Evolutionary conservation across 2,329 filamentous ascomycete genomes (phyloP).

Genomic region (Nemania serpens): DNA sequence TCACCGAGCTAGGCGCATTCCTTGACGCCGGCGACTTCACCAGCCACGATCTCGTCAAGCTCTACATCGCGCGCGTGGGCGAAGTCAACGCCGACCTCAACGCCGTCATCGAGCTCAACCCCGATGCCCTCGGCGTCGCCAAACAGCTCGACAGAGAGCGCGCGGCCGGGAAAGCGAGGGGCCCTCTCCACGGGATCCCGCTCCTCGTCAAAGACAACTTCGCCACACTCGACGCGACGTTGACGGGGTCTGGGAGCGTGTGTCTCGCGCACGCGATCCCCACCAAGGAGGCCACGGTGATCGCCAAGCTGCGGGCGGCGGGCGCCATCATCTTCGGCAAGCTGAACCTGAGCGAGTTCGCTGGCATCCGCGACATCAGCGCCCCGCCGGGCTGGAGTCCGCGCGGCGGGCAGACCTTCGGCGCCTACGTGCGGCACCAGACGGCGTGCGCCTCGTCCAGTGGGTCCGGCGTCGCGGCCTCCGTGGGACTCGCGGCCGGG

Average conservation of each 20-base stretch:
- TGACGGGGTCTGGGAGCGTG: slow-evolving; percentile 74
- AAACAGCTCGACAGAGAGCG: slow-evolving; percentile 64
- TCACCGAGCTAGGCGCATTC: slow-evolving; percentile 5
- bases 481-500: slow-evolving; percentile 9
- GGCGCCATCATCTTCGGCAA: slow-evolving; percentile 69
- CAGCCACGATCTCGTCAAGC: background rate
- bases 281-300: slow-evolving; percentile 68
- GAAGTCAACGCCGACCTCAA: background rate
- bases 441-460: background rate
- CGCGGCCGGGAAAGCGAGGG: slow-evolving; percentile 56
- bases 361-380: slow-evolving; percentile 68
- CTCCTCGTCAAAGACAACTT: slow-evolving; percentile 78
- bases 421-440: slow-evolving; percentile 32
- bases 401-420: slow-evolving; percentile 67
- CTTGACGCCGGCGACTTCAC: background rate
- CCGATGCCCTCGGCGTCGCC: slow-evolving; percentile 67
- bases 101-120: slow-evolving; percentile 50
- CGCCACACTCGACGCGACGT: slow-evolving; percentile 68
- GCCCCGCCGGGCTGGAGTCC: slow-evolving; percentile 71
- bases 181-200: slow-evolving; percentile 74
- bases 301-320: slow-evolving; percentile 59
- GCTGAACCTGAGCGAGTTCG: slow-evolving; percentile 74
- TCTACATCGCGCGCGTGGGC: background rate
- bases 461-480: slow-evolving; percentile 58
- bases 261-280: slow-evolving; percentile 68